Evolutionary conservation across 2,329 filamentous ascomycete genomes (phyloP).

Genomic region (Fusarium fracticaudum): DNA sequence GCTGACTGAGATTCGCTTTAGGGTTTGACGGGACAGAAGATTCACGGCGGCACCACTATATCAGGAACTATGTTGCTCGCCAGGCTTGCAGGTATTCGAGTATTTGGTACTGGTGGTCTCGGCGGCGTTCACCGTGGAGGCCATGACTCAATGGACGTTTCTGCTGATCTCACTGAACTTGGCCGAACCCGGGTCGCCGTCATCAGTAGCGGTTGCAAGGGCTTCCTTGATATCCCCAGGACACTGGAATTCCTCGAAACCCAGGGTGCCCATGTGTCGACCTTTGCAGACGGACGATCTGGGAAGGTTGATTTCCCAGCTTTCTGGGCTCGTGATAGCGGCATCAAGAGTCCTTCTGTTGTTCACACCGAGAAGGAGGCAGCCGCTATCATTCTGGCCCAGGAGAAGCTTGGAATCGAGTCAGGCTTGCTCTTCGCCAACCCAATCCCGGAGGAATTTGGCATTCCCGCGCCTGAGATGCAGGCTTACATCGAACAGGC

Average conservation of each 20-base stretch:
- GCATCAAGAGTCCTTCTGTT: slow-evolving; percentile 78
- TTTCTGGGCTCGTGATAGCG: slow-evolving; percentile 92
- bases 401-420: slow-evolving; percentile 75
- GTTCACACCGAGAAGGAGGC: slow-evolving; percentile 82
- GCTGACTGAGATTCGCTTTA: slow-evolving; percentile 20
- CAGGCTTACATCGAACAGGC: slow-evolving; percentile 74
- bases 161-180: slow-evolving; percentile 93
- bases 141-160: slow-evolving; percentile 89
- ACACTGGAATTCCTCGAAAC: slow-evolving; percentile 83
- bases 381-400: slow-evolving; percentile 86
- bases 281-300: slow-evolving; percentile 83
- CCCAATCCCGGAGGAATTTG: slow-evolving; percentile 77
- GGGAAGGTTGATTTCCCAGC: slow-evolving; percentile 86
- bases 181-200: slow-evolving; percentile 90
- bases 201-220: slow-evolving; percentile 91
- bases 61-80: slow-evolving; percentile 93
- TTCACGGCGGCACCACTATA: slow-evolving; percentile 93
- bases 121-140: slow-evolving; percentile 93
- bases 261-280: slow-evolving; percentile 82
- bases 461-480: slow-evolving; percentile 77
- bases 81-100: slow-evolving; percentile 83
- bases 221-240: slow-evolving; percentile 89
- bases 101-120: slow-evolving; percentile 94
- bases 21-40: slow-evolving; percentile 59
- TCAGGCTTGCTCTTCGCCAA: slow-evolving; percentile 91